Evolutionary conservation across 495 filamentous ascomycete species (phyloP).

Genomic region (Penicillium atrosanguineum): DNA sequence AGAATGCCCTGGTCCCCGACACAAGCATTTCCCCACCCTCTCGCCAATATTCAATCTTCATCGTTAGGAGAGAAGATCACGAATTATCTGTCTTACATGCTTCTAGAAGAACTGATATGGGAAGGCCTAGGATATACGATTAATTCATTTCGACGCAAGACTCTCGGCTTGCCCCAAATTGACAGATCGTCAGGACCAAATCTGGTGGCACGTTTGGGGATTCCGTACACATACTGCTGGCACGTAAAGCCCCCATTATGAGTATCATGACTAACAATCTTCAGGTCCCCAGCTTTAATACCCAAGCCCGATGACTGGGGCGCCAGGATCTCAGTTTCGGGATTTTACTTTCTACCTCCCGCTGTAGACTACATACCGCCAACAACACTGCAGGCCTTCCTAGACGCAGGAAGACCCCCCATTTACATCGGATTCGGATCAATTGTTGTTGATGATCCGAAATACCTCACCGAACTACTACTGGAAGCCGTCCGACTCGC

Average conservation of each 20-base stretch:
- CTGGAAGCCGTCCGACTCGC: no score
- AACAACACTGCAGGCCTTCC: conserved; percentile 24
- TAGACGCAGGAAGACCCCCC: conserved; percentile 49
- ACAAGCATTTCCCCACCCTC: not conserved
- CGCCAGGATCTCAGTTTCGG: not conserved
- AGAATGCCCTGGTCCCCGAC: no score
- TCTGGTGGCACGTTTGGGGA: no score
- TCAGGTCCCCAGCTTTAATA: not conserved
- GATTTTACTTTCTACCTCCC: no score
- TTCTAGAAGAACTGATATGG: no score
- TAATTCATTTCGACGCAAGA: conserved; percentile 61
- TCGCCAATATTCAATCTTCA: not conserved
- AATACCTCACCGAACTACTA: no score
- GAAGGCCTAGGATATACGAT: conserved; percentile 65
- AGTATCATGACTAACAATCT: no score
- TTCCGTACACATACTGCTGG: conserved; percentile 58
- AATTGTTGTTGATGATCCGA: conserved; percentile 59
- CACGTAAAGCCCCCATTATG: no score
- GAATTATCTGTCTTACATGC: no score
- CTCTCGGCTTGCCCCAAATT: conserved; percentile 58
- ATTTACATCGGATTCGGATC: conserved; percentile 64
- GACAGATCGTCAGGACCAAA: no score
- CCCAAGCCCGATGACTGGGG: not conserved
- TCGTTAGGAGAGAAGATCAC: no score
- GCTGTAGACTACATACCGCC: no score